These are phyloP conservation scores for Hirsutella rhossiliensis DNA, from an alignment of 2,329 filamentous ascomycete species.

Conservation along the genomic window DNA sequence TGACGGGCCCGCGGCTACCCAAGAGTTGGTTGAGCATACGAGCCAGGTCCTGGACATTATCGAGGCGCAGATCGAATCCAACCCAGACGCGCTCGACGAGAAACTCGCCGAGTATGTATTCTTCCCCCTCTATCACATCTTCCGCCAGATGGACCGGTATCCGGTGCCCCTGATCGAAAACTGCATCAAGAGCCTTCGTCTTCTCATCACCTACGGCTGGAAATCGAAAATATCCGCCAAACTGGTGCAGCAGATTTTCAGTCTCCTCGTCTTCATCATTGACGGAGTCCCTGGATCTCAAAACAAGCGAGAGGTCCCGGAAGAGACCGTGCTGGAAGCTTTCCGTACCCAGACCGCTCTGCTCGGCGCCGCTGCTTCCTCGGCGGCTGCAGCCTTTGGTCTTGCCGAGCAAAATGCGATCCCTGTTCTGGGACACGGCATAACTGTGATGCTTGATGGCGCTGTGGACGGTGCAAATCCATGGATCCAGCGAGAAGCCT, in stretches of 20 bases:
- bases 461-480: constrained; percentile 51
- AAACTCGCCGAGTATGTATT: constrained; percentile 91
- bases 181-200: constrained; percentile 60
- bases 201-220: constrained; percentile 74
- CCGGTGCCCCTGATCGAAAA: constrained; percentile 64
- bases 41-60: constrained; percentile 34
- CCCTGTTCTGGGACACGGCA: constrained; percentile 68
- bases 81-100: constrained; percentile 50
- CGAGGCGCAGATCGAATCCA: constrained; percentile 26
- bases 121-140: constrained; percentile 80
- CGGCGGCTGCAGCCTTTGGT: constrained; percentile 32
- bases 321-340: constrained; percentile 64
- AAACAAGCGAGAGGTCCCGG: constrained; percentile 36
- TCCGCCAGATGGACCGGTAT: constrained; percentile 62
- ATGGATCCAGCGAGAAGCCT: constrained; percentile 59
- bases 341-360: constrained; percentile 59
- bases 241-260: constrained; percentile 72
- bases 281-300: constrained; percentile 53
- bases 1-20: constrained; percentile 26
- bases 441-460: constrained; percentile 69
- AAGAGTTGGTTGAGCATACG: constrained; percentile 32
- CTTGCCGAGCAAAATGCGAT: constrained; percentile 48
- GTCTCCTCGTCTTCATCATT: constrained; percentile 71
- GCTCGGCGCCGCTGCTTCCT: constrained; percentile 44
- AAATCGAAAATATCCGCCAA: constrained; percentile 55